phyloP scores from a whole-genome alignment of 2,329 filamentous ascomycete species.

The Aspergillus terreus region DNA sequence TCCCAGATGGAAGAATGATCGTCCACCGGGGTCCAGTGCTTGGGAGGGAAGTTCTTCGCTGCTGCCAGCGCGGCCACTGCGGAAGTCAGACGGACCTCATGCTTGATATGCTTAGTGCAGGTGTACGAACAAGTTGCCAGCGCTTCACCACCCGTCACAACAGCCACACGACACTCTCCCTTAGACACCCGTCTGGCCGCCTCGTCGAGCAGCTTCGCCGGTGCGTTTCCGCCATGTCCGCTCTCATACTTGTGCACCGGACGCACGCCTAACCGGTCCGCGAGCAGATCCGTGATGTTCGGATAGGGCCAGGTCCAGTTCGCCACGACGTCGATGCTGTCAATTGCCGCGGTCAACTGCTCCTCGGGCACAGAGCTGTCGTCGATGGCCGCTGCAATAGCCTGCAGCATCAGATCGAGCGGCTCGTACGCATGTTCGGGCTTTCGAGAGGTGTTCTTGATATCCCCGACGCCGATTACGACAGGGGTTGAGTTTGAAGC shows the following conservation, averaged over 20 bases:
- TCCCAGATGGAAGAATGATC: conserved; percentile 37
- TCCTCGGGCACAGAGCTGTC: conserved; percentile 37
- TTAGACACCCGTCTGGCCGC: conserved; percentile 56
- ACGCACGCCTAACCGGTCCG: conserved; percentile 46
- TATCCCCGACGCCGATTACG: conserved; percentile 61
- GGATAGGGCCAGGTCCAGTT: conserved; percentile 60
- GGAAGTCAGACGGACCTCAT: not conserved
- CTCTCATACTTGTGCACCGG: conserved; percentile 50
- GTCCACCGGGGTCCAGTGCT: conserved; percentile 48
- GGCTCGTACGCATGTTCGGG: conserved; percentile 57
- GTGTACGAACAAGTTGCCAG: conserved; percentile 49
- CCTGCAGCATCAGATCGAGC: conserved; percentile 54
- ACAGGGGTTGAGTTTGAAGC: conserved; percentile 39
- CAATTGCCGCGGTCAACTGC: conserved; percentile 47
- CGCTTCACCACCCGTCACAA: conserved; percentile 63
- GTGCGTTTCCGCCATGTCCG: conserved; percentile 62
- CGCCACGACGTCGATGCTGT: conserved; percentile 57
- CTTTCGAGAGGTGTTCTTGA: conserved; percentile 54
- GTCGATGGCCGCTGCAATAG: conserved; percentile 49
- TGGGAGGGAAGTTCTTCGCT: conserved; percentile 54
- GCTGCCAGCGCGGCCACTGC: not conserved
- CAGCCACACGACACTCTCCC: conserved; percentile 53
- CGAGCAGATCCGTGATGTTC: conserved; percentile 55
- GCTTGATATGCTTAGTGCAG: not conserved
- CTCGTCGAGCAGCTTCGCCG: conserved; percentile 60